Evolutionary conservation across 2,329 filamentous ascomycete genomes (phyloP), one percentile per base, ranked within the genome.

Genomic region (Alternaria gaisen): DNA sequence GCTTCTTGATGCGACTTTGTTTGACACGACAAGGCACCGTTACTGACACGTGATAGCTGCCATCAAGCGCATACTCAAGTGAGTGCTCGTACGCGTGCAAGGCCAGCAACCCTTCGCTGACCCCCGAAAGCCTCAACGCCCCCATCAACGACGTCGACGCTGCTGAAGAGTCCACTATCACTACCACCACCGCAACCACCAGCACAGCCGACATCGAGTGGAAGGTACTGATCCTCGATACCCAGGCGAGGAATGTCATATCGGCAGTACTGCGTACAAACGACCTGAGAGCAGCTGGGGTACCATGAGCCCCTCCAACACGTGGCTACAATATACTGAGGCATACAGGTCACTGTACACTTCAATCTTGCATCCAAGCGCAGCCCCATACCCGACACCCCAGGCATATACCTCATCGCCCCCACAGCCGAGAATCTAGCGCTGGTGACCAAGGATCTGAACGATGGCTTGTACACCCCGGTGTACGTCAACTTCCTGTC

Each of bases 401-500:
- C 95, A 4, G 95, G 95, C 63, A 90, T 99, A 63, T 99, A 99
- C 77, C 86, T 99, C n/a, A 86, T 99, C 72, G 94, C 99, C 73
- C 95, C 95, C 16, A 97, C 88, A 11, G 78, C 88, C 10, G 84
- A 88, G 62, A 98, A 98, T 77, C 85, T 97, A 50, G 86, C 94
- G 74, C 84, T 86, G 46, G 94, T 99, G 61, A 95, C 93, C 12
- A 87, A 84, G 67, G 96, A 99, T 76, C 87, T 99, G 14, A 88
- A 94, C 64, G 92, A 90, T 65, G 92, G 90, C 48, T 86, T 99
- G 28, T 99, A 99, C 80, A 73, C 62, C 26, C 94, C 94, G 0
- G 94, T 94, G 64, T 96, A 98, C 77, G 88, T 99, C 81, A 99
- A 99, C 83, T 97, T 99, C 79, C 88, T 98, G 56, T 97, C 93